Evolutionary conservation across 2,329 filamentous ascomycete species (phyloP), one percentile per base, ranked within the genome.

Genomic region (Neodidymelliopsis sp.): DNA sequence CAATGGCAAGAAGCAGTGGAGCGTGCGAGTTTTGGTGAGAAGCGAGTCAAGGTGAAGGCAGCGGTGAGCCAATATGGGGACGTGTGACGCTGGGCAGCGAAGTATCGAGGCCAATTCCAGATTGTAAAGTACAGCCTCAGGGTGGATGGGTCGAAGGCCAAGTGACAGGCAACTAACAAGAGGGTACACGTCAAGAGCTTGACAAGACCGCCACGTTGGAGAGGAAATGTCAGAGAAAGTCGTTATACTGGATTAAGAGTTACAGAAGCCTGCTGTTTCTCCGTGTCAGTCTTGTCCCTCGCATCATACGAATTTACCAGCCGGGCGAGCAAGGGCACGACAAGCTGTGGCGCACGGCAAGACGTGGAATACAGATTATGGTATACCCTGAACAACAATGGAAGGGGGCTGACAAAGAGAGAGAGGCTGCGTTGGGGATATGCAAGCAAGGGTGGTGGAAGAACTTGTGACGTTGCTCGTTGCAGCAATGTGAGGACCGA

Each of bases 391-490:
- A 31, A 22, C 30, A 40, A 13, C 27, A 29, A 34, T 30, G 20
- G 35, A 23, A 38, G 34, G 27, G 28, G 36, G 39, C 15, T 43
- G 37, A 39, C 22, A 24, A 36, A 49, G 29, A 48, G 35, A 15
- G 41, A 45, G 33, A 41, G 24, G 41, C 56, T 49, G 35, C 40
- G 34, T 24, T 47, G 48, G 46, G 30, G 38, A 47, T 28, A 58
- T 36, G 50, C 52, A 58, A 53, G 49, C 53, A 53, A 58, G 51
- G 42, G 54, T 42, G 44, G 53, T 13, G 52, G 49, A 48, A 29
- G 36, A 43, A 46, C 46, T 57, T 72, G 68, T 62, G 59, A 73
- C 70, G 53, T 53, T 61, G 57, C 49, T 46, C 34, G 70, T 72
- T 65, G 57, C 68, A 71, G 64, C 49, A 43, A 40, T 34, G 53